phyloP scores from a whole-genome alignment of 2,329 filamentous ascomycete genomes.

The Aaosphaeria arxii region DNA sequence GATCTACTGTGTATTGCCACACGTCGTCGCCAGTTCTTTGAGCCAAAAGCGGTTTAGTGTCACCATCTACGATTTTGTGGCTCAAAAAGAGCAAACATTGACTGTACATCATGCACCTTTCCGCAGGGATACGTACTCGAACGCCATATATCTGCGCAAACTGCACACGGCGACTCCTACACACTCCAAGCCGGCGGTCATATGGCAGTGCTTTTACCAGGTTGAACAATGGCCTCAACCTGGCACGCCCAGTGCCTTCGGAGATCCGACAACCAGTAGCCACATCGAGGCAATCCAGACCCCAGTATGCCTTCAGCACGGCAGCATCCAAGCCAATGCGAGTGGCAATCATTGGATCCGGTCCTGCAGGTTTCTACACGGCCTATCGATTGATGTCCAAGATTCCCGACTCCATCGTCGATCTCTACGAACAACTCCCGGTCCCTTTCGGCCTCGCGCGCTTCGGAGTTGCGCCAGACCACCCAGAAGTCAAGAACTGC shows the following conservation, averaged over 20 bases:
- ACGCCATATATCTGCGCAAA: conserved; percentile 23
- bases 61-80: too few species aligned
- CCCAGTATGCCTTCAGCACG: conserved; percentile 22
- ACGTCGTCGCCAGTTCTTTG: not conserved
- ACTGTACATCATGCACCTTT: conserved; percentile 18
- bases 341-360: conserved; percentile 86
- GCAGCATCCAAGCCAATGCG: conserved; percentile 56
- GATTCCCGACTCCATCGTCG: conserved; percentile 68
- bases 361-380: conserved; percentile 94
- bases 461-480: conserved; percentile 96
- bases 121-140: conserved; percentile 7
- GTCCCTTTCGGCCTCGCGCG: conserved; percentile 90
- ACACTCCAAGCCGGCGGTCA: not conserved
- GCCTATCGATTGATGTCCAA: conserved; percentile 80
- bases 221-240: conserved; percentile 3
- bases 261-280: too few species aligned
- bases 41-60: not conserved
- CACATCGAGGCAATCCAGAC: too few species aligned
- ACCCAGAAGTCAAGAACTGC: conserved; percentile 99
- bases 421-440: conserved; percentile 95
- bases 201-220: not conserved
- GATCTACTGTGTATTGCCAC: not conserved
- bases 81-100: too few species aligned
- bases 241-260: too few species aligned
- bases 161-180: conserved; percentile 19